Evolutionary conservation across 805 yeast genomes (phyloP), one percentile per base, ranked within the genome.

Genomic region (Torulaspora delbrueckii): DNA sequence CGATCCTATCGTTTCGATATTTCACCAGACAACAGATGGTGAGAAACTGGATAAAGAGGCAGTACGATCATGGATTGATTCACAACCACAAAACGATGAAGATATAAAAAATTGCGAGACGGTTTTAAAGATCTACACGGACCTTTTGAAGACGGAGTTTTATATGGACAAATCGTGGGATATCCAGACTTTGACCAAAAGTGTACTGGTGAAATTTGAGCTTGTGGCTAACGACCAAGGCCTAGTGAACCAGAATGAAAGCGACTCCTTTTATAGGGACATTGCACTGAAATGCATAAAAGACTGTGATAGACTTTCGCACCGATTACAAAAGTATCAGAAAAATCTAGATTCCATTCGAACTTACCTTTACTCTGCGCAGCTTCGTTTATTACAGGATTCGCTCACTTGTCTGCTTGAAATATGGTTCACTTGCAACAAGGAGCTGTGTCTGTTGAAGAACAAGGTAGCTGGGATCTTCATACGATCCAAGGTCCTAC

Each of bases 401-500:
- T 67, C 71, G 14, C 59, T 81, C 25, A 70, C 74, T 5, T 43
- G 59, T 30, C 45, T 59, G 30, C 46, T 56, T 2, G 60, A 60
- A 35, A 43, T 58, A 27, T 60, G 64, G 64, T 51, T 58, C 18
- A 44, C 56, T 19, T 51, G 56, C 22, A 48, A 56, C 16, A 47
- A 43, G 12, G 42, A 43, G 16, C 40, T 57, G 28, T 45, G 43
- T 19, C 18, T 42, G 4, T 28, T 60, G 31, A 58, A 51, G 36
- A 81, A 79, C 42, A 71, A 74, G 43, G 66, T 82, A 12, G 74
- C 81, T 1, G 74, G 79, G 8, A 71, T 79, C 9, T 82, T 82
- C 59, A 80, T 82, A 56, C 79, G 79, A 57, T 82, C 88, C 19
- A 81, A 78, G 53, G 68, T 84, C 42, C 75, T 83, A 26, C 69